Evolutionary conservation across 2,329 filamentous ascomycete species (phyloP).

Genomic region (Stromatinia cepivora): DNA sequence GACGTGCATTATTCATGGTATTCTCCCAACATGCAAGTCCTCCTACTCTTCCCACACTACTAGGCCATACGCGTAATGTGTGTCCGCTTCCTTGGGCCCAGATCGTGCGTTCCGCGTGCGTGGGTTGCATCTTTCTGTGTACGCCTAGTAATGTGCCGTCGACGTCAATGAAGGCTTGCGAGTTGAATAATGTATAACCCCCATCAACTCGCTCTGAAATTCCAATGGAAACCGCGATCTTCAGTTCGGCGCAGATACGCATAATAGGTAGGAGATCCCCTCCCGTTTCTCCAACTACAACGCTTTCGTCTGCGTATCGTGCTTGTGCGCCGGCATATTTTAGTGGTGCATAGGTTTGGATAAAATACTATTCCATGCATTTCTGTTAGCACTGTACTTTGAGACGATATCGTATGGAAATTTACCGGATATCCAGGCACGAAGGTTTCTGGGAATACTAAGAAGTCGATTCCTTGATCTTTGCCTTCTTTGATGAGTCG

Average conservation of each 20-base stretch:
- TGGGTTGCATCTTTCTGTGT: slow-evolving; percentile 3
- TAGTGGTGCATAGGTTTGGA: neutral
- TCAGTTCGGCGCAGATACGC: neutral
- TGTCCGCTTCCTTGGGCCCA: slow-evolving; percentile 14
- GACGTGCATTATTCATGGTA: slow-evolving; percentile 12
- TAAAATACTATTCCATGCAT: neutral
- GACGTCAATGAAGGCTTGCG: neutral
- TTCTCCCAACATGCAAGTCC: slow-evolving; percentile 14
- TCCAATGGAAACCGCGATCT: neutral
- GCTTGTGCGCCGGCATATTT: neutral
- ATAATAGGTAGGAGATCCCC: slow-evolving; percentile 9
- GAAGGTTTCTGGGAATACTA: slow-evolving; percentile 14
- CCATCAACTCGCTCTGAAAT: slow-evolving; percentile 5
- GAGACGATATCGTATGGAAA: rapidly evolving
- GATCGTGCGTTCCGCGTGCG: neutral
- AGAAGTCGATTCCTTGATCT: neutral
- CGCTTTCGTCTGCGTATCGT: slow-evolving; percentile 3
- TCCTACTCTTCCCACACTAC: neutral
- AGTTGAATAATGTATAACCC: slow-evolving; percentile 2
- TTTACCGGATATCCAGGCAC: slow-evolving; percentile 14
- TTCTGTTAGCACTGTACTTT: neutral
- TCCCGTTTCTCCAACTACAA: neutral
- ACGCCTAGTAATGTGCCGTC: neutral
- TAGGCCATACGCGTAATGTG: neutral
- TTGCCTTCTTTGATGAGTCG: neutral